phyloP scores from a whole-genome alignment of 2,329 filamentous ascomycete species.

The Hypoxylon sp. region DNA sequence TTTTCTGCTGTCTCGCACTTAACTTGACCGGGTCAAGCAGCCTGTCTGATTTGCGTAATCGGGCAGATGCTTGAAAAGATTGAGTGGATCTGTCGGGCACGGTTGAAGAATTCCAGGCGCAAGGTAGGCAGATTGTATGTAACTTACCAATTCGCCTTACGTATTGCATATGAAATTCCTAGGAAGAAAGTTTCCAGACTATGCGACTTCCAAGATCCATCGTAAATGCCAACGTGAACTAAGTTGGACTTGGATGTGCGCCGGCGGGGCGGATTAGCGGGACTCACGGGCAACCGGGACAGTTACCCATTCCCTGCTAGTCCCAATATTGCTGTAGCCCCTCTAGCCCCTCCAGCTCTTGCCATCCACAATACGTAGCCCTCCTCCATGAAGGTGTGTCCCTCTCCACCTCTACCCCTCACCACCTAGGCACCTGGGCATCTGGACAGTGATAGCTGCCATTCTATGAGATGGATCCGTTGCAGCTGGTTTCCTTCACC shows the following conservation, averaged over 20 bases:
- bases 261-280: constrained; percentile 38
- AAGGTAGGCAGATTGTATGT: neutral
- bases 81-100: constrained; percentile 21
- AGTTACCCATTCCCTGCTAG: constrained; percentile 31
- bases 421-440: constrained; percentile 6
- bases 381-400: neutral
- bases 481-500: constrained; percentile 8
- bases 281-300: constrained; percentile 35
- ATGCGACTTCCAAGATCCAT: constrained; percentile 27
- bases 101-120: constrained; percentile 9
- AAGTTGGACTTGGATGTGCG: constrained; percentile 16
- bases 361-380: constrained; percentile 2
- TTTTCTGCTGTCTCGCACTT: constrained; percentile 34
- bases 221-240: constrained; percentile 23
- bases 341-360: constrained; percentile 18
- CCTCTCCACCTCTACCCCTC: constrained; percentile 10
- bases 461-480: constrained; percentile 7
- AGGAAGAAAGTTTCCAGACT: neutral
- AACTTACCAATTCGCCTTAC: constrained; percentile 12
- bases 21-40: constrained; percentile 31
- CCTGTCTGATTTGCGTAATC: constrained; percentile 16
- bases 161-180: neutral
- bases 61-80: constrained; percentile 14
- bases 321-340: constrained; percentile 18
- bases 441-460: neutral